Conservation (phyloP, 2,329 filamentous ascomycete genomes). For the Penicillium decumbens region DNA sequence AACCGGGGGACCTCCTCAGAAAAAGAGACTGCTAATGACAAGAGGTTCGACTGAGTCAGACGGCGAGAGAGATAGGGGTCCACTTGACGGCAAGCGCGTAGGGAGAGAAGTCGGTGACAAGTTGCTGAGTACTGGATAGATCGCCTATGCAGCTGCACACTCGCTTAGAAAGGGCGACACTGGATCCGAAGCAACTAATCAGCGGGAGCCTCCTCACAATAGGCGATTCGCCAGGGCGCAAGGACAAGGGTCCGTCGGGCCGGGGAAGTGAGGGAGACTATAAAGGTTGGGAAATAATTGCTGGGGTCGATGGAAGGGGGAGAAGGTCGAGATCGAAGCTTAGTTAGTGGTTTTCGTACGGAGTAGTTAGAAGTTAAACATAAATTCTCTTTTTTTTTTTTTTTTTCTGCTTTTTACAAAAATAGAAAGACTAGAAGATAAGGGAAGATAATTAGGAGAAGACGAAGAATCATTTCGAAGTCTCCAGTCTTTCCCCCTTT, state of each 20-base stretch:
- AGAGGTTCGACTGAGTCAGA: not conserved
- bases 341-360: no score
- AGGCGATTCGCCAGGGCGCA: constrained; percentile 5
- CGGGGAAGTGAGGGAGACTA: constrained; percentile 13
- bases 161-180: constrained; percentile 13
- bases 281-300: constrained; percentile 9
- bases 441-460: not conserved
- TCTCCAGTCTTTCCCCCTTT: not conserved
- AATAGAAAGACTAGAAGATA: not conserved
- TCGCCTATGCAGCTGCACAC: constrained; percentile 16
- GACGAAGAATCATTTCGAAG: not conserved
- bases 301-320: constrained; percentile 7
- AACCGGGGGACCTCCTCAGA: not conserved
- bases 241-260: constrained; percentile 12
- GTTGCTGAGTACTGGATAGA: constrained; percentile 5
- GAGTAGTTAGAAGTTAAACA: not conserved
- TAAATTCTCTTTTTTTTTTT: not conserved
- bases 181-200: constrained; percentile 19
- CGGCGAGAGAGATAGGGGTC: not conserved
- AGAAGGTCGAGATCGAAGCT: not conserved
- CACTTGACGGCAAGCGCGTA: constrained; percentile 3
- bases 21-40: not conserved
- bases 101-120: constrained; percentile 8
- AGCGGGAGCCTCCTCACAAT: constrained; percentile 8
- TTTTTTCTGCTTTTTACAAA: not conserved